Evolutionary conservation across 441 rosid genomes (phyloP).

Genomic region (Dalechampia spathulata): DNA sequence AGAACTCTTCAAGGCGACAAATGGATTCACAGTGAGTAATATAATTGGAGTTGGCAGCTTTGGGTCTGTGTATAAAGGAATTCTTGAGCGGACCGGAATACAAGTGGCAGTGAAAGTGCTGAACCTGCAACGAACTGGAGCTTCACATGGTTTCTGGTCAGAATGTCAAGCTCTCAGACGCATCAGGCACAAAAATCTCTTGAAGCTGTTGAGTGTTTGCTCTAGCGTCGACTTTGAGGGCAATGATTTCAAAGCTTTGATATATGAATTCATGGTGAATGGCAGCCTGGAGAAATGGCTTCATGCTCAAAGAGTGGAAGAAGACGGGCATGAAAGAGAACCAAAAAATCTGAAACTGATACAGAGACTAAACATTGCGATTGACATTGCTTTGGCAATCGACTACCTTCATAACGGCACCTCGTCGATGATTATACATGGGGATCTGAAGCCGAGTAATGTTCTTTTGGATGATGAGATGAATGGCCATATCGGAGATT

Average conservation of each 20-base stretch:
- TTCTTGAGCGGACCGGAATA: neutral
- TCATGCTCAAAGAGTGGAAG: neutral
- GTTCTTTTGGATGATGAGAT: conserved; percentile 13
- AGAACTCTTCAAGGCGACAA: neutral
- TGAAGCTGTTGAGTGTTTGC: conserved; percentile 2
- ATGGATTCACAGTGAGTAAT: neutral
- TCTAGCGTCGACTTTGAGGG: neutral
- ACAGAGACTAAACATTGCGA: conserved; percentile 2
- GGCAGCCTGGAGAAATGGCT: conserved; percentile 1
- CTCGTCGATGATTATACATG: conserved; percentile 2
- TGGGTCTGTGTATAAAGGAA: neutral
- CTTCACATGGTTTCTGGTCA: neutral
- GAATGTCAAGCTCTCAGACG: conserved; percentile 6
- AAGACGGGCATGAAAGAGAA: too few species aligned
- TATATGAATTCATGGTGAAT: neutral
- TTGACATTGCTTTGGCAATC: conserved; percentile 1
- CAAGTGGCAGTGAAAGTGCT: conserved; percentile 2
- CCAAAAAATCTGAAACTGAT: neutral
- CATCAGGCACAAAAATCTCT: conserved; percentile 7
- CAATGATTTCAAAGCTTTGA: neutral
- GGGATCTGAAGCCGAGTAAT: conserved; percentile 4
- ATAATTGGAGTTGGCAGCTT: conserved; percentile 8
- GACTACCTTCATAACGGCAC: conserved; percentile 4
- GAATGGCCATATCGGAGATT: conserved; percentile 14
- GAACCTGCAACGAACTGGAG: conserved; percentile 5